phyloP scores from a whole-genome alignment of 352 stramenopile genomes.

The Globisporangium camurandrum region DNA sequence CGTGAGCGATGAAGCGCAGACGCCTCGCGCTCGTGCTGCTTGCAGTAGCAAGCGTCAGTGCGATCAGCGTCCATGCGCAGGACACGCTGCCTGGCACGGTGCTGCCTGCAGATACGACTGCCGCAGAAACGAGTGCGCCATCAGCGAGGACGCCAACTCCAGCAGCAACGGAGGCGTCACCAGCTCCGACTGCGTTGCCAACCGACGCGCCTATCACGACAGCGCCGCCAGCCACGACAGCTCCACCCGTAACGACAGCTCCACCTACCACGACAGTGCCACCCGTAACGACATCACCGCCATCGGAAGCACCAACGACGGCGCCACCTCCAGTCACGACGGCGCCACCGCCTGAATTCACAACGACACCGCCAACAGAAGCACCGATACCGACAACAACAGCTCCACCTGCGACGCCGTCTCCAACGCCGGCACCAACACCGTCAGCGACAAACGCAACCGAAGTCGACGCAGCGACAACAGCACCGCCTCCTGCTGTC shows the following conservation, averaged over 20 bases:
- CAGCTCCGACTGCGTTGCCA: not conserved
- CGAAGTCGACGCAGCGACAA: not conserved
- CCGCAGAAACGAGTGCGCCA: not conserved
- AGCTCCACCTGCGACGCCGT: not conserved
- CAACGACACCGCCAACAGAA: not conserved
- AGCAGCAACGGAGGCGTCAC: constrained; percentile 3
- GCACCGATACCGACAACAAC: not conserved
- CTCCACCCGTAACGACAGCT: constrained; percentile 2
- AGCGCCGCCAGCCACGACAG: not conserved
- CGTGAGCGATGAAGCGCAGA: not conserved
- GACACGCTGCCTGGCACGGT: not conserved
- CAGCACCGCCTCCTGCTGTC: too few species aligned
- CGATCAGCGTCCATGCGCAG: not conserved
- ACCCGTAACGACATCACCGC: not conserved
- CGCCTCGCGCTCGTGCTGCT: not conserved
- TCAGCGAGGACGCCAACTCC: constrained; percentile 2
- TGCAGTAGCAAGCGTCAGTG: not conserved
- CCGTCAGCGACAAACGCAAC: not conserved
- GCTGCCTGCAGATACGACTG: not conserved
- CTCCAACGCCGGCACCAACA: constrained; percentile 1
- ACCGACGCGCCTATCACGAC: not conserved
- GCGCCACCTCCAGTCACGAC: not conserved
- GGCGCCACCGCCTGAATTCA: not conserved
- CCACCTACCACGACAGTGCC: not conserved
- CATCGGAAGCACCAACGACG: constrained; percentile 2